These are phyloP conservation scores for Cryptococcus sp. DNA, from an alignment of 1,284 basidiomycete species.

Conservation along the genomic window DNA sequence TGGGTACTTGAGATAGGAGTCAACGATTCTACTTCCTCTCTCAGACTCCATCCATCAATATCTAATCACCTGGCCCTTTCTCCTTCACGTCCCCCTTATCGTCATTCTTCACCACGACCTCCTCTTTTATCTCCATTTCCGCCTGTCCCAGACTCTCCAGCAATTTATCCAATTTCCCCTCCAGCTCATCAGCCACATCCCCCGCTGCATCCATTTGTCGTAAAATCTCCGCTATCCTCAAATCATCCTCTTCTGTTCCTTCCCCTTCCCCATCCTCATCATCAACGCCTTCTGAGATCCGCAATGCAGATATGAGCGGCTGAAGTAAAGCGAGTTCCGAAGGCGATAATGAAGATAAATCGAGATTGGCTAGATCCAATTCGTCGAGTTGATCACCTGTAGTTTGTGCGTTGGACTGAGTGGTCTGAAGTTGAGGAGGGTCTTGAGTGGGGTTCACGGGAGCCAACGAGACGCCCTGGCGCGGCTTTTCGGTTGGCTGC, in stretches of 20 bases:
- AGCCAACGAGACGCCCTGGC: not conserved
- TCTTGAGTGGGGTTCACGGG: not conserved
- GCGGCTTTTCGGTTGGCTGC: conserved; percentile 14
- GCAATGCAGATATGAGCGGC: conserved; percentile 14
- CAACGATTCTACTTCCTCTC: conserved; percentile 1
- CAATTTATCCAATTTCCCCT: conserved; percentile 41
- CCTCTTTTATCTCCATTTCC: conserved; percentile 20
- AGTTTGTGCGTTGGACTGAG: not conserved
- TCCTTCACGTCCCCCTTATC: conserved; percentile 40
- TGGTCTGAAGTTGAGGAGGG: not conserved
- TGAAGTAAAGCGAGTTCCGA: conserved; percentile 21
- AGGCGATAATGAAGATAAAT: conserved; percentile 21
- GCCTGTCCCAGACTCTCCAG: conserved; percentile 34
- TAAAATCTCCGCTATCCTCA: conserved; percentile 35
- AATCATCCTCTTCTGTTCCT: conserved; percentile 18
- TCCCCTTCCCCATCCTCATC: conserved; percentile 9
- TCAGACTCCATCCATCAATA: not conserved
- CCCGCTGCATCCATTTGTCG: conserved; percentile 43
- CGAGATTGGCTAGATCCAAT: conserved; percentile 8
- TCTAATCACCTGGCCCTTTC: not conserved
- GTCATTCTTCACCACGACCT: conserved; percentile 43
- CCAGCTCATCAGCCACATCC: conserved; percentile 43
- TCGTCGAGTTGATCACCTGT: conserved; percentile 3
- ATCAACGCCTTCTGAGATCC: not conserved
- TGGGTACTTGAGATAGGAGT: too few species aligned